Evolutionary conservation across 352 stramenopile genomes (phyloP), one percentile per base, ranked within the genome.

Genomic region (Globisporangium barbulae): DNA sequence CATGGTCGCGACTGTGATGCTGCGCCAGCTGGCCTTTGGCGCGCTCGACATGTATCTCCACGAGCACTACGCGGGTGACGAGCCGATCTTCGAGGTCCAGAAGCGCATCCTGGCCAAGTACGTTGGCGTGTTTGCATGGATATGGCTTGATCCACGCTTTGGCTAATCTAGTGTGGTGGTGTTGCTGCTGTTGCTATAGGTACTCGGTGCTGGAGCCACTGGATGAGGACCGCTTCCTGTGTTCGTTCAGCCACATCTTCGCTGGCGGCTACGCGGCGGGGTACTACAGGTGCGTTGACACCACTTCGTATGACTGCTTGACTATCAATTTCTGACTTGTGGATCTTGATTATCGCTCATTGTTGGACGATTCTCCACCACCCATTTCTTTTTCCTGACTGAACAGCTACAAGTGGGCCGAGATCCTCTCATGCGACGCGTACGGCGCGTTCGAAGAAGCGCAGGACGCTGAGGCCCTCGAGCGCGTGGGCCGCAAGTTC

Each of bases 221-320:
- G 4, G 68, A 81, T 44, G 94, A 99, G 63, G 96, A 99, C 77
- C 81, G 96, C 39, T 99, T 99, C 75, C 79, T 99, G n/a, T 99
- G 96, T 72, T 94, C 91, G 39, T 99, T 99, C 74, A 85, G 76
- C 33, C 97, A 99, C 75, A 99, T 99, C 65, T 99, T 99, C 73
- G 97, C 94, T 0, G 97, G 97, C 2, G 96, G 97, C 39, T 99
- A 99, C 72, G 87, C 94, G n/a, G 96, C 97, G 8, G 97, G 97
- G 28, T 99, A 99, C 75, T 99, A 98, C 78, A 93, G 73, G 65
- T 98, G 96, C 71, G 53, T 8, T 25, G 15, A 17, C 31, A 62
- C 52, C 15, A 59, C 54, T 44, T 15, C 65, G 58, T 49, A 55
- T 58, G 25, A 55, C 42, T 25, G 28, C 33, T 9, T 33, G 10